Percentiles rank a stretch among this genome's conserved stretches.
phyloP scores from a whole-genome alignment of 805 yeast genomes.

The Zygoascus biomembranicola region DNA sequence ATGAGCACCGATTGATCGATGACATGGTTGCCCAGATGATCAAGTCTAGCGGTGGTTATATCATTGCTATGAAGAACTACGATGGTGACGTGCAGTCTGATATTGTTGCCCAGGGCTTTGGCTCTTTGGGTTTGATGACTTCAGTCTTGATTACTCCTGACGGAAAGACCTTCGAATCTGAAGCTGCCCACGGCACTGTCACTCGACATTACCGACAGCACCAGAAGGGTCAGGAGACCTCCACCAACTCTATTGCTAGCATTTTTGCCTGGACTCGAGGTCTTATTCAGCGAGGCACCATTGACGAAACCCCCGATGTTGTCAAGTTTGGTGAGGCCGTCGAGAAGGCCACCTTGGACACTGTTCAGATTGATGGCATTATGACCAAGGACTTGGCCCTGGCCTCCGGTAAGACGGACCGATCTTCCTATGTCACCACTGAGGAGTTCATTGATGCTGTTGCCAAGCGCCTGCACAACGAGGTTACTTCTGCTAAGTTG shows the following conservation, averaged over 20 bases:
- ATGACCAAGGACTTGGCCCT: constrained; percentile 97
- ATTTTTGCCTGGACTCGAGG: constrained; percentile 98
- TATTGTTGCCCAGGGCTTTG: constrained; percentile 96
- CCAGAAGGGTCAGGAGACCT: constrained; percentile 94
- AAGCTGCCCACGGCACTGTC: constrained; percentile 99
- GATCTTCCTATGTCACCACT: constrained; percentile 78
- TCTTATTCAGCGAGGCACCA: constrained; percentile 80
- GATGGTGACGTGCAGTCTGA: constrained; percentile 98
- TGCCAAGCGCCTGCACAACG: constrained; percentile 47
- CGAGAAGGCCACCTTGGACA: constrained; percentile 79
- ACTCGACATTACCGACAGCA: constrained; percentile 95
- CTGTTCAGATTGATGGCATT: constrained; percentile 73
- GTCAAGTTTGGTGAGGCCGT: constrained; percentile 66
- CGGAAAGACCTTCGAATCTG: constrained; percentile 90
- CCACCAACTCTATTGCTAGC: constrained; percentile 95
- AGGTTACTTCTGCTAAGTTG: background rate
- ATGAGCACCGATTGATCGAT: constrained; percentile 92
- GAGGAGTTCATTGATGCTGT: constrained; percentile 86
- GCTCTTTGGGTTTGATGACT: constrained; percentile 94
- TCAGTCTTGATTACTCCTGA: constrained; percentile 96
- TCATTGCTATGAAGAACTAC: constrained; percentile 94
- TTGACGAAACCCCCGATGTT: constrained; percentile 83
- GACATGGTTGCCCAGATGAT: constrained; percentile 99
- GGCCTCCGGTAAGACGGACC: constrained; percentile 77
- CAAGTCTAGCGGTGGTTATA: constrained; percentile 89